phyloP scores from a whole-genome alignment of 208 protist species.

The Eutreptiella sp. region DNA sequence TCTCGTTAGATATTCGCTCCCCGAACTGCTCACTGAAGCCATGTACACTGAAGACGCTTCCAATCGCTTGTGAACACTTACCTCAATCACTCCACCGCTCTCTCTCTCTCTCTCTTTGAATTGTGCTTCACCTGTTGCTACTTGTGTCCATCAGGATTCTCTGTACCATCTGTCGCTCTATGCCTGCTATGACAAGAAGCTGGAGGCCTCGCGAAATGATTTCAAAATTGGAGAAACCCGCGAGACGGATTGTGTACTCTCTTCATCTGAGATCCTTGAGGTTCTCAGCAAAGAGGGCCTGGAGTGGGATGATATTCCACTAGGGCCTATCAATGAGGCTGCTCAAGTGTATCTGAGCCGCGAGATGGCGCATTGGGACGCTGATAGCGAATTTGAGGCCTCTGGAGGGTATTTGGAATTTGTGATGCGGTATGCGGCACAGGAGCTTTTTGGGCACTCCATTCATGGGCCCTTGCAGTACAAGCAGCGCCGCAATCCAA shows the following conservation, averaged over 20 bases:
- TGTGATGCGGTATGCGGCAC: conserved; percentile 43
- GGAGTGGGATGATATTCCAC: too few species aligned
- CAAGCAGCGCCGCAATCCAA: background rate
- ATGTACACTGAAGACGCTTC: too few species aligned
- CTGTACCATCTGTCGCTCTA: conserved; percentile 91
- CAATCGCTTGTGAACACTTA: too few species aligned
- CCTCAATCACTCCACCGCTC: too few species aligned
- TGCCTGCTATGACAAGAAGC: conserved; percentile 97
- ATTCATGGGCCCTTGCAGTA: too few species aligned
- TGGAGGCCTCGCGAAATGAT: conserved; percentile 87
- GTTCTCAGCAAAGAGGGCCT: conserved; percentile 57
- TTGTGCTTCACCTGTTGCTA: background rate
- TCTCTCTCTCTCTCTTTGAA: background rate
- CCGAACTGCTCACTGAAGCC: too few species aligned
- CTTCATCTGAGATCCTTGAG: conserved; percentile 79
- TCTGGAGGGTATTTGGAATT: too few species aligned
- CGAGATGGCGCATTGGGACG: too few species aligned
- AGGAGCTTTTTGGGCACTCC: conserved; percentile 47
- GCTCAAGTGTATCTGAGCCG: too few species aligned
- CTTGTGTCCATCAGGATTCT: conserved; percentile 37
- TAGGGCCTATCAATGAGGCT: too few species aligned
- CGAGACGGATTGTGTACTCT: conserved; percentile 93
- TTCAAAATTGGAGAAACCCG: conserved; percentile 47
- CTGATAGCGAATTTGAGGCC: too few species aligned
- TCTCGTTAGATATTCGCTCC: too few species aligned